Evolutionary conservation across 371 early-diverging fungal genomes (phyloP), one percentile per base, ranked within the genome.

Genomic region (Funneliformis caledonium): DNA sequence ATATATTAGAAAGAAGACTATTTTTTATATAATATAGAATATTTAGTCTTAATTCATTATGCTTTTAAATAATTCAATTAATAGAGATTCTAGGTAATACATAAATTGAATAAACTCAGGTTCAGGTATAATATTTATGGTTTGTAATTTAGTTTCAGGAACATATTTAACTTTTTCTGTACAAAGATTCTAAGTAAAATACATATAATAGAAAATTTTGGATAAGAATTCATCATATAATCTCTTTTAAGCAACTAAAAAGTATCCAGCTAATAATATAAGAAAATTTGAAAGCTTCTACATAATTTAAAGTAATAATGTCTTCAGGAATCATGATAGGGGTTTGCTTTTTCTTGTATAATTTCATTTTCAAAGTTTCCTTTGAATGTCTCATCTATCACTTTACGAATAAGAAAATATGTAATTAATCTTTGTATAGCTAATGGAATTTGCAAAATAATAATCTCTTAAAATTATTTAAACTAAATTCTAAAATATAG

Each of bases 101-200:
- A 37, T 37, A 37, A 37, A 37, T 2, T 37, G 37, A 2, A 37
- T 37, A 2, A 37, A 37, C 2, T 2, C 37, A 37, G 37, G 37
- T 37, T 2, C n/a, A n/a, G n/a, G n/a, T n/a, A n/a, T n/a, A n/a
- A n/a, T n/a, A n/a, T n/a, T n/a, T n/a, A n/a, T n/a, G n/a, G n/a
- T n/a, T n/a, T n/a, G n/a, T n/a, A n/a, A n/a, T n/a, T n/a, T n/a
- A n/a, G n/a, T n/a, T n/a, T n/a, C n/a, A n/a, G n/a, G n/a, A n/a
- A n/a, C 4, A 69, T 69, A 69, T 37, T 69, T 26, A 14, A 69
- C 69, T 4, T 69, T 33, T 69, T 69, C 8, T n/a, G 69, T 42
- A n/a, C 26, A 42, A 37, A 69, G 45, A n/a, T 5, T n/a, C n/a
- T 69, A 7, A 69, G n/a, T 62, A 26, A 43, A 14, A 22, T 43